Percentiles rank a stretch among this genome's conserved stretches.
Conservation (phyloP, 768 basidiomycete species). For the Dentipellis sp. region DNA sequence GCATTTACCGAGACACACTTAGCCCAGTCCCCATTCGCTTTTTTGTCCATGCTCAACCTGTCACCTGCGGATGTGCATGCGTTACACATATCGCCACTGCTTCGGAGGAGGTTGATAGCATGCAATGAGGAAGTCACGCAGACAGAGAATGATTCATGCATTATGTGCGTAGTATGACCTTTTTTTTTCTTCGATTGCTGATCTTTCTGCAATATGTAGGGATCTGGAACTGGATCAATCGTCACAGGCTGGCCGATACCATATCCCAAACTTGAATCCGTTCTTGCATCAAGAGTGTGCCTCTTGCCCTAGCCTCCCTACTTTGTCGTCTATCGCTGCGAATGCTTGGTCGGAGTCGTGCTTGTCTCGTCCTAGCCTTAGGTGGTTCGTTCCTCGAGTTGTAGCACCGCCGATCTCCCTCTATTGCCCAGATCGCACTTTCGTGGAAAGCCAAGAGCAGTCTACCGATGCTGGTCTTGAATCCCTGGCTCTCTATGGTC, state of each 20-base stretch:
- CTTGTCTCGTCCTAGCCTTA: constrained; percentile 68
- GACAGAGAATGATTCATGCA: too few relatives aligned
- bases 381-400: constrained; percentile 80
- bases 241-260: constrained; percentile 23
- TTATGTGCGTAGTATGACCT: too few relatives aligned
- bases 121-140: constrained; percentile 30
- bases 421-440: constrained; percentile 68
- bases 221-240: constrained; percentile 13
- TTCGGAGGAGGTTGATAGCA: constrained; percentile 44
- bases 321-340: constrained; percentile 50
- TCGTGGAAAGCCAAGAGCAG: constrained; percentile 59
- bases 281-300: constrained; percentile 16
- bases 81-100: constrained; percentile 49
- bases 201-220: constrained; percentile 15
- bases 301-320: constrained; percentile 35
- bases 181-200: too few relatives aligned
- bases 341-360: constrained; percentile 66
- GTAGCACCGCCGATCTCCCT: constrained; percentile 78
- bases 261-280: constrained; percentile 22
- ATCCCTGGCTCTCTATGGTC: constrained; percentile 72
- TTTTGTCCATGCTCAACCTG: constrained; percentile 60
- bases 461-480: constrained; percentile 63
- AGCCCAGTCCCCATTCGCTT: constrained; percentile 61
- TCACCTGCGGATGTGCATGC: constrained; percentile 57
- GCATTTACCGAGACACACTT: not conserved